Base-by-base conservation (phyloP, 306 rosid genomes). In the Nissolia schottii region DNA sequence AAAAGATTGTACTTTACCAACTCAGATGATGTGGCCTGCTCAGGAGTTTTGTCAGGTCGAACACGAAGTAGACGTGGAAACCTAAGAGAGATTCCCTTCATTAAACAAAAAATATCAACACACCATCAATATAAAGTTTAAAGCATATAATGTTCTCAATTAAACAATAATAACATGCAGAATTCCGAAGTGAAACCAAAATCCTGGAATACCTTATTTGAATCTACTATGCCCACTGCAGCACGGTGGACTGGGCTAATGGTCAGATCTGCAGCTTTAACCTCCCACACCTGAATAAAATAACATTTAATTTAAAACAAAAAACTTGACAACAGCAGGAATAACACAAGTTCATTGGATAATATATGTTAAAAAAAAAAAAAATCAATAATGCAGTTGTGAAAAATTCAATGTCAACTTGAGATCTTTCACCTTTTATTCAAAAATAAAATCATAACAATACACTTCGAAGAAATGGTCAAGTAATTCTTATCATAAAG, bases 31-130 rank as follows among this genome's bases (percentile, higher is more conserved):
- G 96, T 34, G 75, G 99, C 91, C 77, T 91, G 72, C 59, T 94
- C 99, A 6, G 96, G 96, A 64, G 68, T 67, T 86, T 94, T 94
- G 81, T 94, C 99, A 60, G 88, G 86, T 76, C 96, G 84, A 27
- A 91, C 76, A 38, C 96, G 97, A 76, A 88, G 19, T 29, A 87
- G 86, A 18, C 93, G 89, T 12, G 97, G 97, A 84, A 94, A 94
- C 25, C 99, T 85, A 75, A 94, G 99, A 29, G 99, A 91, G 70
- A 94, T 85, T 66, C 97, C 97, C 97, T 91, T 67, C 95, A 96
- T 87, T 63, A 7, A 69, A 53, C 35, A 64, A 56, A 57, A 22
- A 67, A 70, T 11, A 63, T 22, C 10, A 25, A 58, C 43, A 46
- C 10, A 73, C 53, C 62, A 58, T 37, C 70, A 70, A 77, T 37